These are phyloP conservation scores for Codiaeum variegatum DNA, from an alignment of 441 rosid genomes.

Conservation along the genomic window DNA sequence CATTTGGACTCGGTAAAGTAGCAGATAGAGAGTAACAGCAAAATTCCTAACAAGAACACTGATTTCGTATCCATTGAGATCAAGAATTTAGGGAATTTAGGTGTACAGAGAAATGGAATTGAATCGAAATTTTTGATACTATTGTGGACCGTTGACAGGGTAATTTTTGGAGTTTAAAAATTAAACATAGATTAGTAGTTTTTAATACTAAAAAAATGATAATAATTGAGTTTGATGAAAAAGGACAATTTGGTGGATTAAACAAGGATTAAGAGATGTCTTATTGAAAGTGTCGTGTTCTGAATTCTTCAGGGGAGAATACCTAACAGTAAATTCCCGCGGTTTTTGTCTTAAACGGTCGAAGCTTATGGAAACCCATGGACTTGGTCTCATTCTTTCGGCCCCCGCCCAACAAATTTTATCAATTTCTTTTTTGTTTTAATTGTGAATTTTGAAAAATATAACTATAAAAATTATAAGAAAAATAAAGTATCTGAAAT, in stretches of 20 bases:
- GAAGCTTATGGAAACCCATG: not conserved
- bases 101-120: not conserved
- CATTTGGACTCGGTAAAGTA: constrained; percentile 43
- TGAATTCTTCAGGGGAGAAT: not conserved
- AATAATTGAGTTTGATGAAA: not conserved
- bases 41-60: not conserved
- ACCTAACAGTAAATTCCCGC: not conserved
- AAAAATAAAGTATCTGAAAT: not conserved
- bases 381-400: not conserved
- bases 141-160: constrained; percentile 11
- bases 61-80: constrained; percentile 5
- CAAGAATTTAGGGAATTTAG: not conserved
- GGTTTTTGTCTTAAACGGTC: not conserved
- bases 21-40: constrained; percentile 18
- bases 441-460: too few species aligned
- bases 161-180: not conserved
- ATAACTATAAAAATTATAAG: too few species aligned
- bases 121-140: not conserved
- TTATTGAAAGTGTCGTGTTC: not conserved
- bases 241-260: not conserved
- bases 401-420: not conserved
- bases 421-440: too few species aligned
- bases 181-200: not conserved
- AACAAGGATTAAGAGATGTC: not conserved
- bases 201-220: too few species aligned